Base-by-base conservation (phyloP, 805 yeast species). In the Wickerhamomyces canadensis region DNA sequence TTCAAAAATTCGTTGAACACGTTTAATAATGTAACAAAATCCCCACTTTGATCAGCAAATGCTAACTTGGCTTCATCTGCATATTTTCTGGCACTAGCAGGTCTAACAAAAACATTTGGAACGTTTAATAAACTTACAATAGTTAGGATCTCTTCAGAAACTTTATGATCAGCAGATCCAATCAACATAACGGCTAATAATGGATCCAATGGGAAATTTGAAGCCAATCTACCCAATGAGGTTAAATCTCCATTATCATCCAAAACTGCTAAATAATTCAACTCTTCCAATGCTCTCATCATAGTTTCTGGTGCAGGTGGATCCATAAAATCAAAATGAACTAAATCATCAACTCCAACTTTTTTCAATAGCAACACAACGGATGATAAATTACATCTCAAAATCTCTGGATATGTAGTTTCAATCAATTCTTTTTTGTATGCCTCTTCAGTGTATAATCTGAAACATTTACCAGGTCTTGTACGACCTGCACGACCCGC, bases 401-500 rank as follows among this genome's bases (percentile, higher is more conserved):
- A 69, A 60, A 91, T 89, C 64, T 91, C 98, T 2, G 98, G 98
- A 55, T 91, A 86, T 52, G 94, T 84, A 60, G 94, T 98, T 55
- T 91, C 96, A 45, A 87, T 84, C 53, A 91, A 71, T 60, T 93
- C 98, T 57, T 85, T 84, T 57, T 87, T 79, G 70, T 87, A 91
- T 2, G 98, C 97, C 53, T 88, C 97, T 59, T 93, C 97, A 1
- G 98, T 93, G 65, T 91, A 91, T 37, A 91, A 70, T 57, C 98
- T 74, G 75, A 91, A 91, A 64, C 97, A 91, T 62, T 93, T 91
- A 57, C 98, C 98, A 13, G 98, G 96, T 55, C 96, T 78, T 6
- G 97, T 91, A 77, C 98, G 91, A 68, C 98, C 98, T 38, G 98
- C 98, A 75, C 98, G 85, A 75, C 98, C 98, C 25, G 98, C 98